phyloP scores from a whole-genome alignment of 192 early-diverging fungal genomes.

The Umbelopsis vinacea region DNA sequence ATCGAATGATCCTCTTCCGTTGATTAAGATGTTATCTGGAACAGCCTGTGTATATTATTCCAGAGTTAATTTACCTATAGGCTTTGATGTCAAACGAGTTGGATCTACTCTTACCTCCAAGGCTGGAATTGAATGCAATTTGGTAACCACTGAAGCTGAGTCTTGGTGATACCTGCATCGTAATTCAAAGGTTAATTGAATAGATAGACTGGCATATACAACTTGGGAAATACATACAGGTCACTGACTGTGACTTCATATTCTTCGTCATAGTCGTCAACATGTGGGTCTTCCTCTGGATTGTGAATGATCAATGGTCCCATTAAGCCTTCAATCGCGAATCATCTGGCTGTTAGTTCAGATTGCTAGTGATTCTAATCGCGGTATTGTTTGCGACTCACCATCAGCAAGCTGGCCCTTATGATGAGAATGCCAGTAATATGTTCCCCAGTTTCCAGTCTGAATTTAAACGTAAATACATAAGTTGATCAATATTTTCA shows the following conservation, averaged over 20 bases:
- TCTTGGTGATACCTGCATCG: not conserved
- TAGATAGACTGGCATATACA: not conserved
- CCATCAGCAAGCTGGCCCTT: conserved; percentile 47
- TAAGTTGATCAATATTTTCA: not conserved
- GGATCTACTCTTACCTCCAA: not conserved
- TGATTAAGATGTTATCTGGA: conserved; percentile 57
- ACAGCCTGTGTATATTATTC: conserved; percentile 28
- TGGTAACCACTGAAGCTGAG: not conserved
- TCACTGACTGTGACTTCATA: conserved; percentile 40
- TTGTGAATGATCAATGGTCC: conserved; percentile 47
- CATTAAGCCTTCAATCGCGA: conserved; percentile 23
- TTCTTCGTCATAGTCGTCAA: conserved; percentile 45
- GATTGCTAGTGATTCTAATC: no score
- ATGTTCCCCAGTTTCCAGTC: conserved; percentile 17
- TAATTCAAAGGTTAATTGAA: not conserved
- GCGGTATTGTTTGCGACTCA: not conserved
- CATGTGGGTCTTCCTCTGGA: conserved; percentile 40
- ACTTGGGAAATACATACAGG: conserved; percentile 19
- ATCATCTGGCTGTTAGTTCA: no score
- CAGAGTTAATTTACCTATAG: not conserved
- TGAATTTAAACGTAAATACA: not conserved
- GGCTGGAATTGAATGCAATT: not conserved
- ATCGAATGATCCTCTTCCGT: conserved; percentile 41
- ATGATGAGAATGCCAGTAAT: conserved; percentile 52
- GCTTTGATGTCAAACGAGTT: not conserved